Evolutionary conservation across 805 yeast genomes (phyloP).

Genomic region (Teunomyces barrocoloradensis): DNA sequence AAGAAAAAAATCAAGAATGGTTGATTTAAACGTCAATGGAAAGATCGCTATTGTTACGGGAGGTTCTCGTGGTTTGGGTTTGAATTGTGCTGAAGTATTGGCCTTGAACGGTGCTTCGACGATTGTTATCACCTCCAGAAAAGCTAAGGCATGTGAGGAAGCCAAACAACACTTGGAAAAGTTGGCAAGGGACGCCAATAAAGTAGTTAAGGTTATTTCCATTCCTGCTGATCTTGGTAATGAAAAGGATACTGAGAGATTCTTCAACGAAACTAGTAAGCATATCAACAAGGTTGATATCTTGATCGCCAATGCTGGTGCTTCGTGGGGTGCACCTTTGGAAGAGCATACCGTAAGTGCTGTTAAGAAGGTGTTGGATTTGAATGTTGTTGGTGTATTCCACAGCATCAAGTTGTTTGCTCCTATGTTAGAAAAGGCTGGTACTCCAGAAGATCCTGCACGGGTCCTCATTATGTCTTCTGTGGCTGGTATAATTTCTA

Average conservation of each 20-base stretch:
- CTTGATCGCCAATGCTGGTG: conserved; percentile 76
- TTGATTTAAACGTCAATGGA: conserved; percentile 51
- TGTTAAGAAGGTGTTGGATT: conserved; percentile 57
- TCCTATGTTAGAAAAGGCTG: conserved; percentile 56
- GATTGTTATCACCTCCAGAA: conserved; percentile 65
- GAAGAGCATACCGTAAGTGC: conserved; percentile 60
- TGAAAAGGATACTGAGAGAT: conserved; percentile 45
- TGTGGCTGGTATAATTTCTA: conserved; percentile 50
- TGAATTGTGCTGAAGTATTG: conserved; percentile 62
- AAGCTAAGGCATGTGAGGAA: conserved; percentile 57
- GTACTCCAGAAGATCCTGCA: conserved; percentile 54
- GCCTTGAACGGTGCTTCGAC: conserved; percentile 59
- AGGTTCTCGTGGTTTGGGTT: conserved; percentile 74
- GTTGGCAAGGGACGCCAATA: conserved; percentile 33
- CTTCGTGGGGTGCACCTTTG: conserved; percentile 71
- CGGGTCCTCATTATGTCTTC: conserved; percentile 68
- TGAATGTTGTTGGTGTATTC: conserved; percentile 69
- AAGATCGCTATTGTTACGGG: conserved; percentile 70
- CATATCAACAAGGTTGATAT: conserved; percentile 52
- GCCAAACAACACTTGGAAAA: conserved; percentile 45
- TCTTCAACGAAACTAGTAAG: conserved; percentile 40
- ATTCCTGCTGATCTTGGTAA: conserved; percentile 58
- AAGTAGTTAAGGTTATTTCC: conserved; percentile 31
- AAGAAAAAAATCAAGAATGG: conserved; percentile 25
- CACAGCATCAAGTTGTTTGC: conserved; percentile 59